Evolutionary conservation across 768 basidiomycete genomes (phyloP), one percentile per base, ranked within the genome.

Genomic region (Vararia minispora): DNA sequence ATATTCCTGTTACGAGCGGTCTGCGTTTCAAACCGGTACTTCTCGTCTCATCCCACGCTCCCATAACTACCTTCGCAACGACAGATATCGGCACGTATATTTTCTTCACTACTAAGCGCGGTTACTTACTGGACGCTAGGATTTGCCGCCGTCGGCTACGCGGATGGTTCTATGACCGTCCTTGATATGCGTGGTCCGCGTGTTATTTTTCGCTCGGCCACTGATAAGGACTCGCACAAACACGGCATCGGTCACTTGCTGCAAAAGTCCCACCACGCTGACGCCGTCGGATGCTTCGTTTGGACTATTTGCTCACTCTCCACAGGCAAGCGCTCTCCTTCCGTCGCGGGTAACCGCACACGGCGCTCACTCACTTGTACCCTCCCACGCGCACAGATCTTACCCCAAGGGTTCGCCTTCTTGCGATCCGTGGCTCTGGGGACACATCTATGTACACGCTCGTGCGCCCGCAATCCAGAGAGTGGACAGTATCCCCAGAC

Each of bases 131-230:
- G 30, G 29, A 14, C 31, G 25, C 30, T 43, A 88, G 87, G 85
- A 4, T 88, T 92, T 56, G 56, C 88, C 30, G 85, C 88, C 2
- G 66, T 78, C 3, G 75, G 79, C 3, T 87, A 81, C 53, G 52
- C 57, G 5, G 69, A 72, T 33, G 76, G 74, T 1, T 62, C 69
- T 2, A 40, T 92, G 16, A 58, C 70, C 24, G 60, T 90, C 23
- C 54, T 90, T 13, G 82, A 91, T 51, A 66, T 89, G 68, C 69
- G 85, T 17, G 80, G 74, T 2, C 86, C 87, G 1, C 67, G 68
- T 10, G 60, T 89, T 9, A 68, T 89, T 9, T 58, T 81, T 1
- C 65, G 74, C 20, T 65, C 64, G 47, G 51, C 46, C 12, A 51
- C 57, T 45, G 63, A 53, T 33, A 63, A 54, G 39, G 63, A 62